Base-by-base conservation (phyloP, 257 asterid genomes). In the Forsythia viridissima region DNA sequence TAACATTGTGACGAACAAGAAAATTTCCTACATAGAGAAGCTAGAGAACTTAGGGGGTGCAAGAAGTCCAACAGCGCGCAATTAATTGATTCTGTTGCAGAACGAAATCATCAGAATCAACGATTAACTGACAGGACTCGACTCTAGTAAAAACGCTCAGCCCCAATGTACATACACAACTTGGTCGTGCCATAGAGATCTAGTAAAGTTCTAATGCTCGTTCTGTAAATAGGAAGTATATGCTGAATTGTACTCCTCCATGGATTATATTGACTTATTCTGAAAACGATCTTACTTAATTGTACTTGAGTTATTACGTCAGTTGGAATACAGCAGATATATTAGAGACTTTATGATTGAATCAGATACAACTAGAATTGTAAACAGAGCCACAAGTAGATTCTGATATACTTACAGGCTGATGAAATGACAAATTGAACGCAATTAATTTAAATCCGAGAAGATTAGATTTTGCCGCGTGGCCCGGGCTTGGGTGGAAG, bases 61-160 rank as follows among this genome's bases (percentile, higher is more conserved):
- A 36, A 90, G 93, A 89, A 95, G 98, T 87, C 99, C 98, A 24
- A 87, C 92, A 11, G 90, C 97, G 12, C 94, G 99, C 51, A 97
- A 91, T 89, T 94, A 84, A 84, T 69, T 4, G 24, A 57, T 57
- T 20, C 42, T 78, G 65, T 16, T 68, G 78, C 80, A 72, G 75
- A 83, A 63, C 71, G 73, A 69, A 21, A 76, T 66, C 52, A 18
- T 69, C 82, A 68, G 76, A 79, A 75, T 80, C 75, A 70, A 73
- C n/a, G 83, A 81, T 74, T 79, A 84, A 57, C 82, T 80, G 66
- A 74, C 10, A 73, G 39, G 8, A 63, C 39, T 63, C 70, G 7
- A 24, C 40, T 30, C 70, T 24, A 21, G 70, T 30, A 10, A 24
- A 21, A 63, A 63, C 9, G 70, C 18, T 30, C 37, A 63, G 70